These are phyloP conservation scores for Sporopachydermia cereana DNA, from an alignment of 1,139 yeast species.

Conservation along the genomic window DNA sequence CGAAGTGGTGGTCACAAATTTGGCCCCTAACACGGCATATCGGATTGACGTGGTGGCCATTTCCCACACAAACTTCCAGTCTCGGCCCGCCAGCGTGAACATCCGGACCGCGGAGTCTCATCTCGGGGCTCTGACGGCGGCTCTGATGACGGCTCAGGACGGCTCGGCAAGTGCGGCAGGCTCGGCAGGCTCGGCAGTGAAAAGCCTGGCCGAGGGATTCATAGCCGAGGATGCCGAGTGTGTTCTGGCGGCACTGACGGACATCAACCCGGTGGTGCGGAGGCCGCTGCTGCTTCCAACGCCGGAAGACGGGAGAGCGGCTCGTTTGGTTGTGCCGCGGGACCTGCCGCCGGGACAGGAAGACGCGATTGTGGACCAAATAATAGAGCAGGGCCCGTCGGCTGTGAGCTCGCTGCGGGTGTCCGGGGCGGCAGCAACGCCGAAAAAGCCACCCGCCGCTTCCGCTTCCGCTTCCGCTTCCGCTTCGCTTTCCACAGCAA, in stretches of 20 bases:
- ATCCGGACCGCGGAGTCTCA: conserved; percentile 26
- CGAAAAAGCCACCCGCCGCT: background rate
- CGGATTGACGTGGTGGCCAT: conserved; percentile 47
- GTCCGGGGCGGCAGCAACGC: background rate
- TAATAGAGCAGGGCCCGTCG: background rate
- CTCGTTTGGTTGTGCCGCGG: background rate
- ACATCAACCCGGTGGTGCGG: background rate
- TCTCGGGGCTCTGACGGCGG: background rate
- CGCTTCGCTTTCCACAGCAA: background rate
- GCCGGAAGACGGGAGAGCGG: background rate
- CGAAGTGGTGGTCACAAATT: conserved; percentile 28
- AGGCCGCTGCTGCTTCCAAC: background rate
- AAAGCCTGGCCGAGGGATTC: background rate
- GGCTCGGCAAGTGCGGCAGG: background rate
- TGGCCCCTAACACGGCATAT: conserved; percentile 37
- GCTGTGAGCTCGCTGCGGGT: background rate
- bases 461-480: background rate
- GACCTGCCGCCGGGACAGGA: background rate
- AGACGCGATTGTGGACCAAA: background rate
- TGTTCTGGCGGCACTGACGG: background rate
- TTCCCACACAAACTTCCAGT: conserved; percentile 32
- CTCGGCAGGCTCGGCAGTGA: background rate
- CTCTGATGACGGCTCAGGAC: background rate
- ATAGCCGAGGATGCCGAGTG: background rate
- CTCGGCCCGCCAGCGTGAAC: conserved; percentile 33